Evolutionary conservation across 257 asterid genomes (phyloP), one percentile per base, ranked within the genome.

Genomic region (Nicotiana undulata): DNA sequence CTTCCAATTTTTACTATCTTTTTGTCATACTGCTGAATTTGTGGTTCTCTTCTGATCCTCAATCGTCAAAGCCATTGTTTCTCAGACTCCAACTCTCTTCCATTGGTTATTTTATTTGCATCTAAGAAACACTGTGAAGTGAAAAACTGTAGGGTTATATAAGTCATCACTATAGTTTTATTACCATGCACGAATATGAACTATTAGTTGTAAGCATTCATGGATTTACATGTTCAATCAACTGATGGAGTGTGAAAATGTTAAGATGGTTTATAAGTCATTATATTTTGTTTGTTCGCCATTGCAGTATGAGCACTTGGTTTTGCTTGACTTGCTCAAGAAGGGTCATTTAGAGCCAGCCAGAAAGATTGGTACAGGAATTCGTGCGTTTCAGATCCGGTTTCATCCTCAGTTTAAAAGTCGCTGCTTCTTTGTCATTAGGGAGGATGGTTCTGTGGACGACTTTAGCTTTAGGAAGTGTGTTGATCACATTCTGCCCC

Each of bases 401-500:
- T 85, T n/a, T 89, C 99, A 95, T 81, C 98, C 94, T 28, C 90
- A 90, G 85, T 95, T 56, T 82, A 93, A 87, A 86, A 93, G 98
- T 60, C 97, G 97, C 18, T 93, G 99, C 89, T 95, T 92, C 90
- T 95, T 93, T 81, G 88, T 95, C 82, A 66, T 83, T 26, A 92
- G 99, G 90, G 93, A 91, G 20, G 99, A 95, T 65, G 95, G 86
- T 6, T 84, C 97, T 4, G 82, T 55, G 20, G 99, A 95, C 17
- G 99, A 93, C 81, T 95, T 93, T 84, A 95, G 99, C 91, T 95
- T 95, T 92, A 87, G 99, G 77, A 95, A 95, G 88, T 95, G 99
- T 79, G 97, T 95, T 26, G 88, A 95, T 82, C 93, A 86, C 81
- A 91, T 95, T 7, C 87, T 82, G 63, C 98, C 99, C 49, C 82